Conservation (phyloP, 768 basidiomycete species). For the Boletales sp. region DNA sequence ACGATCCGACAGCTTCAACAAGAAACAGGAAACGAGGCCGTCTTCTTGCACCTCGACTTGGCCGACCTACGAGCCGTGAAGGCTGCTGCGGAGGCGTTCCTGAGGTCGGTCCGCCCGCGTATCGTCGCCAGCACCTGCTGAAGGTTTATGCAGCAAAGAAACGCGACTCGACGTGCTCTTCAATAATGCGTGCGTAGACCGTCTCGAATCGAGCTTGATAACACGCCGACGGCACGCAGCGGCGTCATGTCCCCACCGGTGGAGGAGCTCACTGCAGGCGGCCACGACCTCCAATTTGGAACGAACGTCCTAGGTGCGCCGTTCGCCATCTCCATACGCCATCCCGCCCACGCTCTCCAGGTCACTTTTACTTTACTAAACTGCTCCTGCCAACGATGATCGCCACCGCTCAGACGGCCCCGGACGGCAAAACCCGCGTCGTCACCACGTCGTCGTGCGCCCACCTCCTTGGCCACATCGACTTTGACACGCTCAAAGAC, state of each 20-base stretch:
- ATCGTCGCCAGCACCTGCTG: not conserved
- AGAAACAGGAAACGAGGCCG: slow-evolving; percentile 30
- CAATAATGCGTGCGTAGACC: slow-evolving; percentile 46
- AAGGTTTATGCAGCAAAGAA: slow-evolving; percentile 36
- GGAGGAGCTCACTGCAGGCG: slow-evolving; percentile 40
- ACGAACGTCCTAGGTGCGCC: slow-evolving; percentile 47
- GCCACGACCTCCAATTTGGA: slow-evolving; percentile 56
- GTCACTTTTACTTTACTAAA: slow-evolving; percentile 59
- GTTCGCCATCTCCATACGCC: too few relatives aligned
- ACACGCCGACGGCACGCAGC: slow-evolving; percentile 23
- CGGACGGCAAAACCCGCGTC: slow-evolving; percentile 44
- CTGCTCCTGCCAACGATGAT: slow-evolving; percentile 48
- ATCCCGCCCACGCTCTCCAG: slow-evolving; percentile 24
- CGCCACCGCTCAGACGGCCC: slow-evolving; percentile 34
- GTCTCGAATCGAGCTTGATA: not conserved
- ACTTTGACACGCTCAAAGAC: slow-evolving; percentile 42
- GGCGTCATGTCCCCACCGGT: slow-evolving; percentile 46
- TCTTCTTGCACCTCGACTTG: slow-evolving; percentile 37
- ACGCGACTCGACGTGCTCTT: slow-evolving; percentile 43
- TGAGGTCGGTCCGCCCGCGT: slow-evolving; percentile 10
- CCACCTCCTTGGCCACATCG: slow-evolving; percentile 31
- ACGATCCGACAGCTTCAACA: slow-evolving; percentile 30
- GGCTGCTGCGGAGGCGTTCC: slow-evolving; percentile 33
- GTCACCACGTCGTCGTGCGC: slow-evolving; percentile 44
- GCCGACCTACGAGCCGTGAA: slow-evolving; percentile 33